Evolutionary conservation across 768 basidiomycete genomes (phyloP), one percentile per base, ranked within the genome.

Genomic region (Leucosporidium creatinivorum): DNA sequence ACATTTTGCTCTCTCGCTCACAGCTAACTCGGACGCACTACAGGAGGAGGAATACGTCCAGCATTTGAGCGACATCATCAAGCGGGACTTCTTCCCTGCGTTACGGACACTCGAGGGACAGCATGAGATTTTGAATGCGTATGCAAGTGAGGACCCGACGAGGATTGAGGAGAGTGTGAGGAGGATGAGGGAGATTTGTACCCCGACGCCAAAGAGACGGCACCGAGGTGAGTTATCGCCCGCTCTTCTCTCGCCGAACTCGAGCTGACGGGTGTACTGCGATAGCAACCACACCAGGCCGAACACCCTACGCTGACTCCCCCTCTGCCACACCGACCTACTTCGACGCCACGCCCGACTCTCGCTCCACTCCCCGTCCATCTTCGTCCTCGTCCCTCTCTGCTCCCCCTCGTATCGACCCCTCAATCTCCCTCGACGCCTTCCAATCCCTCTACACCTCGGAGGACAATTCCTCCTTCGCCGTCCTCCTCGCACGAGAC

Each of bases 401-500:
- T 67, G n/a, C n/a, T 12, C 33, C 25, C 17, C 3, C 69, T 77
- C 68, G 64, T 50, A 75, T n/a, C 81, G 39, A 84, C 86, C 84
- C 73, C 83, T 89, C 73, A 80, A 79, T 91, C 75, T 86, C 84
- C 63, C 83, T 97, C 23, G 92, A 97, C 77, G 80, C 80, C 21
- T 99, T 97, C 77, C 96, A 98, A 77, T 85, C 90, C 0, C 84
- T 84, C 52, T 96, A 91, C 77, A 98, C 96, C 2, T 96, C 93
- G 0, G 93, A 97, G 76, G 96, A 99, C 79, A 99, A 99, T 77
- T 86, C 93, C 8, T 96, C 93, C 67, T 98, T 99, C 77, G 91
- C 92, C 13, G 83, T 90, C 69, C 93, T 98, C 67, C 79, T 99
- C 63, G 86, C 92, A 66, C 86, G 88, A 63, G 94, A 97, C 81